phyloP scores from a whole-genome alignment of 257 asterid species.

The Nicotiana tabacum region DNA sequence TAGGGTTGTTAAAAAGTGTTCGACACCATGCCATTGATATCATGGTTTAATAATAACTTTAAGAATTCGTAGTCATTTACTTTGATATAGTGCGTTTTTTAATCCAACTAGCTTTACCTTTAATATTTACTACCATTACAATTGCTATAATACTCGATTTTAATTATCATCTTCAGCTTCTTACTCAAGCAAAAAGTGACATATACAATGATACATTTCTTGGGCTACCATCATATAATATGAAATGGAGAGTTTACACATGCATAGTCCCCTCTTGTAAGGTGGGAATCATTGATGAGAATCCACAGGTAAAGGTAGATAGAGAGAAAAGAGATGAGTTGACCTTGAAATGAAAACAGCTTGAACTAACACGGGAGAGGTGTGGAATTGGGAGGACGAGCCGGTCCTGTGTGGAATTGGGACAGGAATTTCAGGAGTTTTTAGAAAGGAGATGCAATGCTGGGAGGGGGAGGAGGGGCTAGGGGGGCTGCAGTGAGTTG shows the following conservation, averaged over 20 bases:
- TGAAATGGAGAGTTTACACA: background rate
- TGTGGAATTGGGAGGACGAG: background rate
- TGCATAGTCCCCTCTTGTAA: background rate
- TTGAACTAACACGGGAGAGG: background rate
- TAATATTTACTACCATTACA: background rate
- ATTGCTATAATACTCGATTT: background rate
- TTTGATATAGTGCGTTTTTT: background rate
- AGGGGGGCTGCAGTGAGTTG: background rate
- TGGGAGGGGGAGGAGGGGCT: background rate
- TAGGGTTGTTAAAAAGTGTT: background rate
- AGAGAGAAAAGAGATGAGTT: background rate
- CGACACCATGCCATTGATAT: background rate
- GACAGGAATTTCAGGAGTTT: background rate
- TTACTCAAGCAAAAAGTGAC: background rate
- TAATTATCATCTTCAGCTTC: background rate
- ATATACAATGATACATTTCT: background rate
- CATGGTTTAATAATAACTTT: background rate
- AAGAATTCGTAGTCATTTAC: background rate
- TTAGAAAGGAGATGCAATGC: background rate
- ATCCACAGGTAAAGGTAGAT: background rate
- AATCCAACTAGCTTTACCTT: background rate
- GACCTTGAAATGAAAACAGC: constrained; percentile 1
- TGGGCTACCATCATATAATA: background rate
- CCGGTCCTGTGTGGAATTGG: background rate
- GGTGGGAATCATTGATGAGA: background rate